Conservation (phyloP, 306 rosid genomes). For the Vigna mungo region DNA sequence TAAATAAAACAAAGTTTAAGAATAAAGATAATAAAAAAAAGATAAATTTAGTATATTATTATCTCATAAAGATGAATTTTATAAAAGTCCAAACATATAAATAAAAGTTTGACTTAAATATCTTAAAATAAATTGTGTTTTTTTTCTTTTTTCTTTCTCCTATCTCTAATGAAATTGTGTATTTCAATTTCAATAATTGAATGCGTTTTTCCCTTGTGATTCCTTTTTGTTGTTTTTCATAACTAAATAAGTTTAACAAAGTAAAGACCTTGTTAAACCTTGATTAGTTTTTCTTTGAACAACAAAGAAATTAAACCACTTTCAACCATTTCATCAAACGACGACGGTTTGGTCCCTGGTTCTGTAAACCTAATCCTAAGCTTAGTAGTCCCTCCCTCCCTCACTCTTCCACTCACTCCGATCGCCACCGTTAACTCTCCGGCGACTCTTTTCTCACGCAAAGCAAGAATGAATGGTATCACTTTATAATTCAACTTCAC, state of each 20-base stretch:
- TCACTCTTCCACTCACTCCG: conserved; percentile 18
- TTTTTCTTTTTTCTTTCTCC: too few species aligned
- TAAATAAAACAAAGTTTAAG: too few species aligned
- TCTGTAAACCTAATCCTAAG: conserved; percentile 27
- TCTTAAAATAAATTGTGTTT: too few species aligned
- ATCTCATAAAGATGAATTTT: too few species aligned
- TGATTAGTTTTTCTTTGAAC: not conserved
- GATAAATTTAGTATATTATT: too few species aligned
- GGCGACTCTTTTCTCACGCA: not conserved
- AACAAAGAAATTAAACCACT: not conserved
- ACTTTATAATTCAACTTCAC: not conserved
- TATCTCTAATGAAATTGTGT: not conserved
- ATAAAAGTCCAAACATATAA: too few species aligned
- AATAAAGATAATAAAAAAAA: too few species aligned
- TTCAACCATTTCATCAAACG: not conserved
- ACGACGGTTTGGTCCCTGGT: not conserved
- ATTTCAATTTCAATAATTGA: too few species aligned
- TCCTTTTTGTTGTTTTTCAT: too few species aligned
- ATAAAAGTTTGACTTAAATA: too few species aligned
- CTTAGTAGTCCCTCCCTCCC: not conserved
- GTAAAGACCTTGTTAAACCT: too few species aligned
- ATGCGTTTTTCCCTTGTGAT: not conserved
- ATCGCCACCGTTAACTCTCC: conserved; percentile 25
- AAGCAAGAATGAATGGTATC: conserved; percentile 18
- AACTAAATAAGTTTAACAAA: not conserved